Percentiles rank a stretch among this genome's conserved stretches.
Conservation (phyloP, 345 rosid genomes). For the Hirschfeldia incana region DNA sequence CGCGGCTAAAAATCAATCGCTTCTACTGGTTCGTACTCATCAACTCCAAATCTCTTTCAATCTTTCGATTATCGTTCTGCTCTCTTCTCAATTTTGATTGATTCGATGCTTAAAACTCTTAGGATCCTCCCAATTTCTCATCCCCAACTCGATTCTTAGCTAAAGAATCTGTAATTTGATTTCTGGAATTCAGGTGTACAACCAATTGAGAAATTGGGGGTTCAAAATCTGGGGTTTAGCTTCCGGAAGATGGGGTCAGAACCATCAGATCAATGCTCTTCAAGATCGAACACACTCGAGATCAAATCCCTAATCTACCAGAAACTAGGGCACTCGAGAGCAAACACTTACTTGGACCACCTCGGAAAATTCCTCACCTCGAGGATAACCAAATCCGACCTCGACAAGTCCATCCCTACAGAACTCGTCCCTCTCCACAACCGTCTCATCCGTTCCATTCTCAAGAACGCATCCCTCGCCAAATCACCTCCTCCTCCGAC, state of each 20-base stretch:
- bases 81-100: slow-evolving; percentile 11
- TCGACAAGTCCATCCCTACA: slow-evolving; percentile 66
- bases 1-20: slow-evolving; percentile 20
- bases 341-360: slow-evolving; percentile 68
- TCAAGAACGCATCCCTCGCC: slow-evolving; percentile 63
- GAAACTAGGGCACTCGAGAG: slow-evolving; percentile 71
- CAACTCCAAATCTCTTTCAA: slow-evolving; percentile 14
- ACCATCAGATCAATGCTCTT: slow-evolving; percentile 22
- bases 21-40: slow-evolving; percentile 36
- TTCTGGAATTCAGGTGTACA: not conserved
- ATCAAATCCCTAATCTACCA: slow-evolving; percentile 24
- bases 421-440: slow-evolving; percentile 75
- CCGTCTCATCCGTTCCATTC: slow-evolving; percentile 59
- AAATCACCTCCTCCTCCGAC: slow-evolving; percentile 44
- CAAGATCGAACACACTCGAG: slow-evolving; percentile 23
- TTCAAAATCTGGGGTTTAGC: not conserved
- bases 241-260: slow-evolving; percentile 29
- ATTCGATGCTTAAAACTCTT: slow-evolving; percentile 7
- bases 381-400: slow-evolving; percentile 61
- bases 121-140: slow-evolving; percentile 15
- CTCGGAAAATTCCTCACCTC: slow-evolving; percentile 62
- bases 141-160: not conserved
- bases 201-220: not conserved
- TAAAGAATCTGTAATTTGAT: not conserved
- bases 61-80: not conserved